These are phyloP conservation scores for Maudiozyma humilis DNA, from an alignment of 1,139 yeast species.

Conservation along the genomic window DNA sequence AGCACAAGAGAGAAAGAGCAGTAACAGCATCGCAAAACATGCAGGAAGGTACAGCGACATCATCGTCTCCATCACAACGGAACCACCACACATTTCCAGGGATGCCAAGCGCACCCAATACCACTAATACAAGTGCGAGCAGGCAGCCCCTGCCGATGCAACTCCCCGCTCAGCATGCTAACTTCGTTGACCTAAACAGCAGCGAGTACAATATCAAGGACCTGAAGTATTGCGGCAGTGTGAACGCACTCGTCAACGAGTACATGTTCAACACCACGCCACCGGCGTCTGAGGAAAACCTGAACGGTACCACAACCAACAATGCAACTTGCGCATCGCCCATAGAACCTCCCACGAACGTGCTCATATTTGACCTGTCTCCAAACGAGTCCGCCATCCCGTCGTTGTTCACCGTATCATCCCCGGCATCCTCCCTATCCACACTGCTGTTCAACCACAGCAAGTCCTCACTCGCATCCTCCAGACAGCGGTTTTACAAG, in stretches of 20 bases:
- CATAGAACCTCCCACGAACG: constrained; percentile 5
- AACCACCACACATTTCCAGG: not conserved
- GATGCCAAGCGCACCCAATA: not conserved
- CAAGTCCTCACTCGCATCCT: constrained; percentile 2
- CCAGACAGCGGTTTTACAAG: constrained; percentile 12
- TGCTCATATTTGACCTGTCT: constrained; percentile 17
- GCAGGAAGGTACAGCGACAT: too few species aligned
- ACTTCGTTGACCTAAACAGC: constrained; percentile 6
- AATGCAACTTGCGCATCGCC: not conserved
- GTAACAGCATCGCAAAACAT: too few species aligned
- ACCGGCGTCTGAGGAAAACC: not conserved
- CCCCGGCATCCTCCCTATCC: constrained; percentile 8
- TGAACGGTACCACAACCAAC: too few species aligned
- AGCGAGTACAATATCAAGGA: constrained; percentile 12
- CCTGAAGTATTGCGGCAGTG: constrained; percentile 10
- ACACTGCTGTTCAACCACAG: constrained; percentile 5
- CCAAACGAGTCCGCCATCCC: constrained; percentile 11
- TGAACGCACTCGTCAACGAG: constrained; percentile 4
- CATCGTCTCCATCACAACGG: not conserved
- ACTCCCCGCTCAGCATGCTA: not conserved
- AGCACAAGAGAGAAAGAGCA: not conserved
- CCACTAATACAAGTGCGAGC: not conserved
- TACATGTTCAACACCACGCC: not conserved
- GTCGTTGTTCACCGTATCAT: constrained; percentile 6
- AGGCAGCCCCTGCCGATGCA: not conserved